phyloP scores from a whole-genome alignment of 2,329 filamentous ascomycete species.

The Paecilomyces sp. region DNA sequence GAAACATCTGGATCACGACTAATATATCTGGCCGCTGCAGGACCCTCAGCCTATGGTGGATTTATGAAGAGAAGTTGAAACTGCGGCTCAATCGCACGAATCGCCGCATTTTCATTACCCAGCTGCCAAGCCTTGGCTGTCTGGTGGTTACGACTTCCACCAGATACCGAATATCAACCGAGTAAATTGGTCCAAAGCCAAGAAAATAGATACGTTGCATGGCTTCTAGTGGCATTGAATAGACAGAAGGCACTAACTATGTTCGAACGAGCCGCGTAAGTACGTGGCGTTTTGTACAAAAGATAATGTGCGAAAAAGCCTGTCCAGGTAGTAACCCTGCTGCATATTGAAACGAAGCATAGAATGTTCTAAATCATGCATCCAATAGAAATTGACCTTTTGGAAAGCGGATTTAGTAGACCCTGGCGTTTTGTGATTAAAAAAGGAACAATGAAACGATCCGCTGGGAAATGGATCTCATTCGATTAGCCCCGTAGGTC shows the following conservation, averaged over 20 bases:
- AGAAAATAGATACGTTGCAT: neutral
- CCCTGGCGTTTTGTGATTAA: too few relatives aligned
- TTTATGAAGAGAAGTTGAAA: neutral
- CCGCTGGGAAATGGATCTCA: neutral
- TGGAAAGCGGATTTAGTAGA: too few relatives aligned
- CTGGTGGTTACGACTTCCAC: neutral
- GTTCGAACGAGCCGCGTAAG: neutral
- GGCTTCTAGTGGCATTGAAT: neutral
- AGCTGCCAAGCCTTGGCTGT: neutral
- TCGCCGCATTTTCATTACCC: neutral
- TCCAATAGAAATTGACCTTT: neutral
- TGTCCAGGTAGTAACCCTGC: neutral
- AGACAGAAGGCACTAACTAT: neutral
- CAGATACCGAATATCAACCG: neutral
- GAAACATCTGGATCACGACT: neutral
- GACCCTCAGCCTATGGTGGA: neutral
- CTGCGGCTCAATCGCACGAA: neutral
- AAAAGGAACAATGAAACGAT: neutral
- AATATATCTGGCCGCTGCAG: too few relatives aligned
- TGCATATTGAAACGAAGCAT: neutral
- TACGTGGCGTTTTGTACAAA: neutral
- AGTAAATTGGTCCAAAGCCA: neutral
- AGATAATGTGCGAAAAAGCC: neutral
- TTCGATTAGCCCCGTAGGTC: neutral
- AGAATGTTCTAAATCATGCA: neutral